A percentile compares a stretch with the other conserved stretches of the same genome.
phyloP scores from a whole-genome alignment of 2,329 filamentous ascomycete species.

The Kalmusia sp. region DNA sequence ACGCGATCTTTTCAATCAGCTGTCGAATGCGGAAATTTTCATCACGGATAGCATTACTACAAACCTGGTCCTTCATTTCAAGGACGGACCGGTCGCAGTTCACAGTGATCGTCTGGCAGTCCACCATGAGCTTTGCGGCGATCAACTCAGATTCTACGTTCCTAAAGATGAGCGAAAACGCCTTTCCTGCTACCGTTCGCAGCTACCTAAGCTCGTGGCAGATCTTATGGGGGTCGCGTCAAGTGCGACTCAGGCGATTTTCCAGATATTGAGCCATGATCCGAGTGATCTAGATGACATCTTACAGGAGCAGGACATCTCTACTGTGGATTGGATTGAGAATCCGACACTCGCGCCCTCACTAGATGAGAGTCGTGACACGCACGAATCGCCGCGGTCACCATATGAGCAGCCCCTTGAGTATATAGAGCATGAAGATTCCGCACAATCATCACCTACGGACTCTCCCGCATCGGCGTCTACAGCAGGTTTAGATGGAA shows the following conservation, averaged over 20 bases:
- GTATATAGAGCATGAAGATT: not conserved
- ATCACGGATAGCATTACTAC: slow-evolving; percentile 18
- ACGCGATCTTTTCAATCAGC: slow-evolving; percentile 15
- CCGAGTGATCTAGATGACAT: slow-evolving; percentile 18
- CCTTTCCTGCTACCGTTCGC: slow-evolving; percentile 20
- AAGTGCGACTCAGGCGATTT: slow-evolving; percentile 16
- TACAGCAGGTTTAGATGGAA: too few species aligned
- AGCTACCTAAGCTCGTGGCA: slow-evolving; percentile 23
- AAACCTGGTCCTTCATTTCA: slow-evolving; percentile 15
- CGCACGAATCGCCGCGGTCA: too few species aligned
- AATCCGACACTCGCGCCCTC: slow-evolving; percentile 8
- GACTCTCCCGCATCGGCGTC: too few species aligned
- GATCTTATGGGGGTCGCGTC: slow-evolving; percentile 8
- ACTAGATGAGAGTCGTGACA: too few species aligned
- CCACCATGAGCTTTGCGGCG: slow-evolving; percentile 17
- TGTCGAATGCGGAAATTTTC: slow-evolving; percentile 12
- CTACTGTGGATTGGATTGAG: slow-evolving; percentile 23
- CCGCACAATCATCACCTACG: not conserved
- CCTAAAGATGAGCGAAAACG: slow-evolving; percentile 16
- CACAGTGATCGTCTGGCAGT: slow-evolving; percentile 20
- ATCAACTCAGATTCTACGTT: slow-evolving; percentile 22
- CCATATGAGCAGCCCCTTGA: not conserved
- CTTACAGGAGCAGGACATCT: slow-evolving; percentile 24
- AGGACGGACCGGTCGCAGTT: slow-evolving; percentile 5
- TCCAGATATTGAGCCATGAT: slow-evolving; percentile 14